phyloP scores from a whole-genome alignment of 352 stramenopile species.

The Phytophthora tubulina region DNA sequence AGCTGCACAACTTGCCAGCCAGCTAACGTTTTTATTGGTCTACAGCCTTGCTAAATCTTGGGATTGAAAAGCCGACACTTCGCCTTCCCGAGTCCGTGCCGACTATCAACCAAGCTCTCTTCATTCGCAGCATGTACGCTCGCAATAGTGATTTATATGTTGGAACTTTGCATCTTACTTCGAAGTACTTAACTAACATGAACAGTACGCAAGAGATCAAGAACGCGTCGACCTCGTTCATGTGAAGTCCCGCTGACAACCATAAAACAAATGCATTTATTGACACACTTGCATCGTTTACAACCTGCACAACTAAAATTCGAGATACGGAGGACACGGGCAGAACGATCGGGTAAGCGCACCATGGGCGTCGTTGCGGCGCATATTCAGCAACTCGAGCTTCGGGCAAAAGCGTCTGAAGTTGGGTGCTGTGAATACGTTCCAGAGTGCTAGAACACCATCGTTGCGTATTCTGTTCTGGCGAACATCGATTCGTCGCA shows the following conservation, averaged over 20 bases:
- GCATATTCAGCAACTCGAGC: constrained; percentile 70
- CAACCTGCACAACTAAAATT: constrained; percentile 46
- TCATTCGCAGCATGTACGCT: constrained; percentile 76
- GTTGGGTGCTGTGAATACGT: constrained; percentile 68
- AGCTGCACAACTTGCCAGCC: too few relatives aligned
- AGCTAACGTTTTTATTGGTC: not conserved
- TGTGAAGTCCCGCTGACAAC: constrained; percentile 41
- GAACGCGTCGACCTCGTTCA: constrained; percentile 71
- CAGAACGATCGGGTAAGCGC: constrained; percentile 63
- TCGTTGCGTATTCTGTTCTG: constrained; percentile 77
- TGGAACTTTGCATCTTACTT: too few relatives aligned
- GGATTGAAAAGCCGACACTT: constrained; percentile 73
- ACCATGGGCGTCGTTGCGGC: constrained; percentile 64
- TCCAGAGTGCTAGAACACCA: constrained; percentile 69
- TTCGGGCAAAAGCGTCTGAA: constrained; percentile 65
- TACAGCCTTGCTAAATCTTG: constrained; percentile 63
- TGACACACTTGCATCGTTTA: not conserved
- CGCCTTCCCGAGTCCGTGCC: constrained; percentile 71
- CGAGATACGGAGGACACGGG: constrained; percentile 60
- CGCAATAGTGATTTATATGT: not conserved
- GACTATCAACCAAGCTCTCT: constrained; percentile 64
- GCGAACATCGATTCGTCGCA: constrained; percentile 63
- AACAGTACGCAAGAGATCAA: constrained; percentile 74
- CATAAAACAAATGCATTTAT: not conserved
- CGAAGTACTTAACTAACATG: too few relatives aligned